These are phyloP conservation scores for Hippophae rhamnoides DNA, from an alignment of 306 rosid species.

Conservation along the genomic window DNA sequence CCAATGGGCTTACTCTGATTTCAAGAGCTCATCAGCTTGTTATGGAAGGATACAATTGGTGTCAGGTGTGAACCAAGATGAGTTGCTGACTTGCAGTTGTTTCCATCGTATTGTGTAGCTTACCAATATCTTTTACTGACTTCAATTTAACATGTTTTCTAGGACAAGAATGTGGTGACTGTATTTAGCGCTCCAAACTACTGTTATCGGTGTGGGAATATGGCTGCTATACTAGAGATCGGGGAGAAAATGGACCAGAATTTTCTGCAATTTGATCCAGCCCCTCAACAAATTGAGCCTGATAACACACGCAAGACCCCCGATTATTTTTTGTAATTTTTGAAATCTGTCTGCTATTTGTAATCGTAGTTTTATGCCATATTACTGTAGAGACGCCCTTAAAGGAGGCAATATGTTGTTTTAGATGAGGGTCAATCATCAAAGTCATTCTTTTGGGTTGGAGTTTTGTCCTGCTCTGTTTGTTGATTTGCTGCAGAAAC, in stretches of 20 bases:
- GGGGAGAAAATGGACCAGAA: conserved; percentile 98
- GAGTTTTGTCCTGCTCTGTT: conserved; percentile 40
- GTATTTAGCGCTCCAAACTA: conserved; percentile 98
- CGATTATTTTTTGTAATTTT: conserved; percentile 88
- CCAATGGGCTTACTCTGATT: conserved; percentile 87
- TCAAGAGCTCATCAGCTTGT: conserved; percentile 99
- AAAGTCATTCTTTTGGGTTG: conserved; percentile 71
- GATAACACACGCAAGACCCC: conserved; percentile 99
- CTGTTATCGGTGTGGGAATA: conserved; percentile 94
- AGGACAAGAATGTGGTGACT: conserved; percentile 97
- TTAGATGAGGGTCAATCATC: conserved; percentile 51
- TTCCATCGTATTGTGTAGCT: no score
- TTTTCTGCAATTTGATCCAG: conserved; percentile 98
- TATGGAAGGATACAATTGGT: conserved; percentile 99
- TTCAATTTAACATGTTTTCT: conserved; percentile 18
- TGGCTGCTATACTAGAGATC: conserved; percentile 97
- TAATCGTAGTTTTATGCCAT: conserved; percentile 48
- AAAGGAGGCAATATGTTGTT: conserved; percentile 43
- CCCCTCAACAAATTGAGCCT: conserved; percentile 94
- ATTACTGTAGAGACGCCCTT: conserved; percentile 61
- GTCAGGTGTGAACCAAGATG: conserved; percentile 54
- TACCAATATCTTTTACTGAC: background rate
- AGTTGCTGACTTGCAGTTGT: background rate
- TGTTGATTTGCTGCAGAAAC: conserved; percentile 53
- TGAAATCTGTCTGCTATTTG: conserved; percentile 37